These are phyloP conservation scores for Skeletonema potamos DNA, from an alignment of 108 stramenopile genomes.

Conservation along the genomic window DNA sequence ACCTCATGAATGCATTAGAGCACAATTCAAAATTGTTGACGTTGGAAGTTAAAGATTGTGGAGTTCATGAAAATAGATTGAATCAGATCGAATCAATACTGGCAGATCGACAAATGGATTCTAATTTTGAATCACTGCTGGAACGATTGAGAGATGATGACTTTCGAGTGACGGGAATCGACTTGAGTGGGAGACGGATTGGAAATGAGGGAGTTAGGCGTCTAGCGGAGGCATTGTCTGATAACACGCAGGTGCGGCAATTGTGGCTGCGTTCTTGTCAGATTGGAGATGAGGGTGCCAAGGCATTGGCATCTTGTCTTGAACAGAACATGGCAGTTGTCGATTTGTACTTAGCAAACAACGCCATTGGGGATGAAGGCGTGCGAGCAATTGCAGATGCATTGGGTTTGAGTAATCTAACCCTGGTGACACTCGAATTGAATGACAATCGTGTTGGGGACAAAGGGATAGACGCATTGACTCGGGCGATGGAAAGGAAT, in stretches of 20 bases:
- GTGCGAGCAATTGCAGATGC: constrained; percentile 22
- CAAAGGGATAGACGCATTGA: constrained; percentile 48
- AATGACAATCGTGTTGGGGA: constrained; percentile 45
- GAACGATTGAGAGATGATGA: constrained; percentile 40
- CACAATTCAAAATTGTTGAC: constrained; percentile 19
- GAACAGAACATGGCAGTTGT: constrained; percentile 48
- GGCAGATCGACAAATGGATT: constrained; percentile 24
- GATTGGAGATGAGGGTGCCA: constrained; percentile 28
- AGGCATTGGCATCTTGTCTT: constrained; percentile 33
- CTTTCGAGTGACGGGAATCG: constrained; percentile 31
- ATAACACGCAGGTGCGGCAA: constrained; percentile 43
- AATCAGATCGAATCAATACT: constrained; percentile 23
- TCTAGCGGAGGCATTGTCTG: constrained; percentile 25
- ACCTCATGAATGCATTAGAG: constrained; percentile 12
- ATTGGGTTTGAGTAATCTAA: constrained; percentile 33
- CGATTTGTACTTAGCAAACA: constrained; percentile 38
- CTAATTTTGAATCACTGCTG: constrained; percentile 31
- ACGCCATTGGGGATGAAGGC: constrained; percentile 36
- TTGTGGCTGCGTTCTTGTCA: constrained; percentile 32
- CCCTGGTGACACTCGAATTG: constrained; percentile 37
- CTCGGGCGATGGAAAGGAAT: constrained; percentile 46
- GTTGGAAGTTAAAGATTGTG: constrained; percentile 22
- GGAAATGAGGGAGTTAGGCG: constrained; percentile 17
- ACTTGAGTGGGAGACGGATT: constrained; percentile 25
- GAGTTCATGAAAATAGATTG: not conserved